These are phyloP conservation scores for Tubosaeta sp. DNA, from an alignment of 768 basidiomycete genomes.

Conservation along the genomic window DNA sequence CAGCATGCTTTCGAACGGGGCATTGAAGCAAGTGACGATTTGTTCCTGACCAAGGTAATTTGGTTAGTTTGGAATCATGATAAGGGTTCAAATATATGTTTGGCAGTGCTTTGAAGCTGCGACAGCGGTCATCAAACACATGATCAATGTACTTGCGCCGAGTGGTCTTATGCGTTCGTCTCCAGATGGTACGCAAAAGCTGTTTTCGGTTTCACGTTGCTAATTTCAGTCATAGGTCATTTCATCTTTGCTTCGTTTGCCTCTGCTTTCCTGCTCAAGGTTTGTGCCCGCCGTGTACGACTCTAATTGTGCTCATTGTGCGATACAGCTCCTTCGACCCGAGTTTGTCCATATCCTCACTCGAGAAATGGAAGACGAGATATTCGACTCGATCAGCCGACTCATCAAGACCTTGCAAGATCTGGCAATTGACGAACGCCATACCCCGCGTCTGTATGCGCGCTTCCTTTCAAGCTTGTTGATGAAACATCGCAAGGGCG, in stretches of 20 bases:
- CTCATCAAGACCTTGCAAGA: conserved; percentile 70
- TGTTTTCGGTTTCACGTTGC: neutral
- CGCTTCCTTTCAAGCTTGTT: conserved; percentile 74
- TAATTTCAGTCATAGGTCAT: conserved; percentile 42
- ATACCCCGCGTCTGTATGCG: conserved; percentile 76
- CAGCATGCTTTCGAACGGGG: conserved; percentile 77
- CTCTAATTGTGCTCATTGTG: neutral
- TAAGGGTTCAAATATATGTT: neutral
- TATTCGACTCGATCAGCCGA: conserved; percentile 66
- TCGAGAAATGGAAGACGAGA: conserved; percentile 58
- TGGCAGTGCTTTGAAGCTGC: conserved; percentile 63
- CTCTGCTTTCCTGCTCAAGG: conserved; percentile 80
- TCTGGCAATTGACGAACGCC: conserved; percentile 76
- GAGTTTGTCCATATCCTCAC: conserved; percentile 63
- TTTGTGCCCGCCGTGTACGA: conserved; percentile 22
- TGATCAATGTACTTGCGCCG: conserved; percentile 62
- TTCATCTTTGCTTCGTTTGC: conserved; percentile 80
- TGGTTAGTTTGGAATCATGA: neutral
- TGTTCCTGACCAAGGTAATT: conserved; percentile 64
- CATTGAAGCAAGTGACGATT: conserved; percentile 52
- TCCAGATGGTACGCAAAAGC: conserved; percentile 57
- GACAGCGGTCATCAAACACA: conserved; percentile 57
- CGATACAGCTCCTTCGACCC: conserved; percentile 58
- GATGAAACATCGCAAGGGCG: conserved; percentile 64
- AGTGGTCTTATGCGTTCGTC: conserved; percentile 76